Conservation (phyloP, 179 eudicot genomes). For the Silene vulgaris region DNA sequence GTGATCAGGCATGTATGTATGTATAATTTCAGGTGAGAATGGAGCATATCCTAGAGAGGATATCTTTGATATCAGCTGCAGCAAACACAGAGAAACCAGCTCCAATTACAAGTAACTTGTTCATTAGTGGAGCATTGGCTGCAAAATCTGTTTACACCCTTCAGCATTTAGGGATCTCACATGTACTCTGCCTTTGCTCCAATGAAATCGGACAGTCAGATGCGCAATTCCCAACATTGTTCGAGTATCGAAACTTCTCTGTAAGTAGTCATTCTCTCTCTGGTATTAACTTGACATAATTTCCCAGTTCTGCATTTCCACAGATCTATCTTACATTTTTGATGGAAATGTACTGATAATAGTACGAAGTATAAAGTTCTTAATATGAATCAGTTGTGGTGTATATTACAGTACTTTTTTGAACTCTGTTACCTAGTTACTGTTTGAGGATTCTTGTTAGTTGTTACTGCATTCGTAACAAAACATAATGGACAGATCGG, state of each 20-base stretch:
- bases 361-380: neutral
- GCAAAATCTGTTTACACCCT: constrained; percentile 88
- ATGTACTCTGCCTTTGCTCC: constrained; percentile 83
- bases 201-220: constrained; percentile 97
- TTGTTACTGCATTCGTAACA: neutral
- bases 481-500: constrained; percentile 44
- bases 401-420: neutral
- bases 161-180: constrained; percentile 80
- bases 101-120: constrained; percentile 46
- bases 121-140: constrained; percentile 93
- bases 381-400: neutral
- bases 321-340: too few relatives aligned
- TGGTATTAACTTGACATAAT: neutral
- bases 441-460: neutral
- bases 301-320: neutral
- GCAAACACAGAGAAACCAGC: constrained; percentile 96
- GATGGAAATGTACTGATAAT: neutral
- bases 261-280: constrained; percentile 44
- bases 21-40: constrained; percentile 62
- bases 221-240: constrained; percentile 70
- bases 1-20: neutral
- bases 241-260: constrained; percentile 65
- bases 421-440: neutral
- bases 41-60: constrained; percentile 95
- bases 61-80: constrained; percentile 86